phyloP scores from a whole-genome alignment of 2,329 filamentous ascomycete genomes.

The Cercospora citrullina region DNA sequence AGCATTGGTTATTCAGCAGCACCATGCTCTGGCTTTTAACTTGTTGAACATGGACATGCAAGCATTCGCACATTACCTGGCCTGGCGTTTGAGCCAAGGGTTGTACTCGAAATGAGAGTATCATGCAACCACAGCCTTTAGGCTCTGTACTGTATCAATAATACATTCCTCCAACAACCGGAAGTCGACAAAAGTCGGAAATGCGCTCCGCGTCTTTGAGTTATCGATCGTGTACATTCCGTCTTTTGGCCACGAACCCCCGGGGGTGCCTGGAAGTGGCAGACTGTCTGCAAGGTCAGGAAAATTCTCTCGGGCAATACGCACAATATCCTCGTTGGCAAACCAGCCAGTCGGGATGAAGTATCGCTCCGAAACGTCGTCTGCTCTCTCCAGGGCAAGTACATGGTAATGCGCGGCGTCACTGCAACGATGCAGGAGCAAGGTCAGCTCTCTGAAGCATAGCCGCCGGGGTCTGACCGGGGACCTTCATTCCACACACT shows the following conservation, averaged over 20 bases:
- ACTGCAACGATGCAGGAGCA: background rate
- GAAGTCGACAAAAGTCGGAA: background rate
- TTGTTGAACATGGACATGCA: background rate
- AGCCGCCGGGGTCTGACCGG: background rate
- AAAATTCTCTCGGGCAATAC: slow-evolving; percentile 1
- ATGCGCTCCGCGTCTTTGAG: background rate
- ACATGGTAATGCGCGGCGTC: slow-evolving; percentile 8
- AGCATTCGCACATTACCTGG: background rate
- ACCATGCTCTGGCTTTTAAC: background rate
- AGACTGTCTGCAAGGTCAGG: slow-evolving; percentile 2
- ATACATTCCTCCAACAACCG: background rate
- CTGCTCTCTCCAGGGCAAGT: background rate
- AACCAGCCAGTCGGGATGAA: slow-evolving; percentile 10
- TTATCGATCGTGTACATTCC: slow-evolving; percentile 2
- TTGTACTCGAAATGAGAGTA: background rate
- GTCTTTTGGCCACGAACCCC: background rate
- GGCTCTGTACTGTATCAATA: slow-evolving; percentile 4
- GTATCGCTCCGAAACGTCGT: slow-evolving; percentile 5
- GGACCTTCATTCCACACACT: background rate
- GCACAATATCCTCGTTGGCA: slow-evolving; percentile 5
- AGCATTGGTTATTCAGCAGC: background rate
- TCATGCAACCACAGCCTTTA: slow-evolving; percentile 4
- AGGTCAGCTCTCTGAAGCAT: background rate
- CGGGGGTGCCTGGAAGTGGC: background rate
- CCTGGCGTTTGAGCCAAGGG: background rate